phyloP scores from a whole-genome alignment of 805 yeast species.

The Teunomyces stri region DNA sequence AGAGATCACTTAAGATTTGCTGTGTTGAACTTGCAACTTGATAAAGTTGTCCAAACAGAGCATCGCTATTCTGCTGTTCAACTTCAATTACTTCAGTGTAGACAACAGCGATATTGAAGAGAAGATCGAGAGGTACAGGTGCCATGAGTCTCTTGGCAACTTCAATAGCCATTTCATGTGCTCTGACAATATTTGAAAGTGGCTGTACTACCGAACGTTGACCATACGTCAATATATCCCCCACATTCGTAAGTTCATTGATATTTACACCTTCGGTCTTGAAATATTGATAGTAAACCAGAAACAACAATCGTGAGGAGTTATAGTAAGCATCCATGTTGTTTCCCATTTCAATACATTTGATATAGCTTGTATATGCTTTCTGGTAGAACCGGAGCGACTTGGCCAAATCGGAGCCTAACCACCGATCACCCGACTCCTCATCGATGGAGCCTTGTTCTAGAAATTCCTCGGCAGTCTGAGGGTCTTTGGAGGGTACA shows the following conservation, averaged over 20 bases:
- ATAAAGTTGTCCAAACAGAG: slow-evolving; percentile 14
- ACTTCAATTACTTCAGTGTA: slow-evolving; percentile 47
- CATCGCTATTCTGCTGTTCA: slow-evolving; percentile 18
- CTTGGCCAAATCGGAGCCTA: slow-evolving; percentile 61
- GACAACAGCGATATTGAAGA: slow-evolving; percentile 46
- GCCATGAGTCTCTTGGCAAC: slow-evolving; percentile 11
- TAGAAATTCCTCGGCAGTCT: slow-evolving; percentile 52
- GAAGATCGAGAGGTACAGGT: slow-evolving; percentile 39
- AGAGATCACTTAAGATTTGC: slow-evolving; percentile 21
- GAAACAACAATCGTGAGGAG: slow-evolving; percentile 54
- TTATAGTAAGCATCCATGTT: slow-evolving; percentile 55
- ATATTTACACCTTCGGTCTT: slow-evolving; percentile 46
- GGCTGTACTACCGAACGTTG: slow-evolving; percentile 38
- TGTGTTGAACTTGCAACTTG: slow-evolving; percentile 16
- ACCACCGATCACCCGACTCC: slow-evolving; percentile 77
- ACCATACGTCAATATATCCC: slow-evolving; percentile 29
- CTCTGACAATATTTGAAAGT: slow-evolving; percentile 30
- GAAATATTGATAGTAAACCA: slow-evolving; percentile 52
- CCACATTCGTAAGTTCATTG: slow-evolving; percentile 27
- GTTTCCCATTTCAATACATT: slow-evolving; percentile 26
- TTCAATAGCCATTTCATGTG: slow-evolving; percentile 39
- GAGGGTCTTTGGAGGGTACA: slow-evolving; percentile 19
- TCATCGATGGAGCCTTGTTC: slow-evolving; percentile 59
- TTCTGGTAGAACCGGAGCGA: slow-evolving; percentile 62
- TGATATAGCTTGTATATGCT: slow-evolving; percentile 46